Conservation (phyloP, 345 rosid species). For the Eutrema yunnanense region DNA sequence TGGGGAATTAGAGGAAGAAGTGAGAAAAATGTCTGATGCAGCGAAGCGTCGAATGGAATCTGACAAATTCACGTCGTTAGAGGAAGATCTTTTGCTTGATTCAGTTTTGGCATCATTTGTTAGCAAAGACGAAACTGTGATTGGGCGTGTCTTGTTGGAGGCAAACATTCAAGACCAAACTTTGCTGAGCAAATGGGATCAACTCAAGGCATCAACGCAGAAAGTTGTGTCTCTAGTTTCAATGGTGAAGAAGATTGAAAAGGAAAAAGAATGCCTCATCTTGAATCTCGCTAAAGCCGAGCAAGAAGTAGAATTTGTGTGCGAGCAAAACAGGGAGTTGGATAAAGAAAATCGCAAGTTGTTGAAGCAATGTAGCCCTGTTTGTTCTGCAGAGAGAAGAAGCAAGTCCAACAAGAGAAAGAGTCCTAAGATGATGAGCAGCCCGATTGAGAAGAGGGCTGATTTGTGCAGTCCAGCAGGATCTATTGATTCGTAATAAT, state of each 20-base stretch:
- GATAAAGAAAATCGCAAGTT: conserved; percentile 23
- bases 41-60: not conserved
- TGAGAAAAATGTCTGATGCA: conserved; percentile 30
- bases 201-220: conserved; percentile 16
- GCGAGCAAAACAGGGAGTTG: conserved; percentile 19
- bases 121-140: conserved; percentile 10
- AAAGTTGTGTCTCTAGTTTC: conserved; percentile 17
- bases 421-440: conserved; percentile 18
- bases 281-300: conserved; percentile 24
- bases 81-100: conserved; percentile 21
- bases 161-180: conserved; percentile 7
- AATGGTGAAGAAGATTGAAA: conserved; percentile 8
- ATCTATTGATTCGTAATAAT: not conserved
- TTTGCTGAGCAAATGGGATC: conserved; percentile 25
- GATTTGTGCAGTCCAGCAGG: conserved; percentile 5
- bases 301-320: conserved; percentile 30
- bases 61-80: not conserved
- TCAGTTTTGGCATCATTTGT: conserved; percentile 20
- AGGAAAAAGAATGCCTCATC: conserved; percentile 27
- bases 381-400: conserved; percentile 3
- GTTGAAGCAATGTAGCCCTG: conserved; percentile 18
- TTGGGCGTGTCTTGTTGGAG: conserved; percentile 24
- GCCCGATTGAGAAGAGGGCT: conserved; percentile 8
- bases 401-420: conserved; percentile 28
- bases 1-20: conserved; percentile 49